A percentile compares a stretch with the other conserved stretches of the same genome.
phyloP scores from a whole-genome alignment of 148 eudicot genomes.

The Vaccinium corymbosum region DNA sequence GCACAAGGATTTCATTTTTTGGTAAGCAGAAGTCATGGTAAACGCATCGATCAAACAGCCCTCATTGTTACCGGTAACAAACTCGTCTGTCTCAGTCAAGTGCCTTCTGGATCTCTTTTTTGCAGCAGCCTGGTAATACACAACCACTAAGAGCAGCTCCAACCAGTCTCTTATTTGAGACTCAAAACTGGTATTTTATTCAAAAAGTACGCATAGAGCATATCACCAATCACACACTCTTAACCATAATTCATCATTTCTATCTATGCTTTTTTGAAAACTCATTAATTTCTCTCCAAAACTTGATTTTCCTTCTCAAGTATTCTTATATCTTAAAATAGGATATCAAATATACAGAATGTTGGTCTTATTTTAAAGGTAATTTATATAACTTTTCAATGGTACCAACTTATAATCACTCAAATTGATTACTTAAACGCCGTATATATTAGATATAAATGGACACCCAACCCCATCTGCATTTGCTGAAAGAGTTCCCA shows the following conservation, averaged over 20 bases:
- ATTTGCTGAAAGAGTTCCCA: background rate
- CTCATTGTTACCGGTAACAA: constrained; percentile 56
- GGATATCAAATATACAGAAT: background rate
- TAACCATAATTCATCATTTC: background rate
- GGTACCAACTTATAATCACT: background rate
- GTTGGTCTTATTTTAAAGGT: background rate
- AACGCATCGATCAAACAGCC: constrained; percentile 54
- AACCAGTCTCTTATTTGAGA: background rate
- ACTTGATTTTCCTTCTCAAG: background rate
- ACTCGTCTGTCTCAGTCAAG: constrained; percentile 86
- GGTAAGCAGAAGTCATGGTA: constrained; percentile 73
- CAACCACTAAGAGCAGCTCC: background rate
- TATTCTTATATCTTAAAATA: background rate
- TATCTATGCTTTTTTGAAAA: background rate
- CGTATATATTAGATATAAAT: background rate
- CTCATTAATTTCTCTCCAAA: background rate
- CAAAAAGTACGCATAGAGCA: too few species aligned
- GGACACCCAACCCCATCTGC: background rate
- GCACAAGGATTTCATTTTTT: constrained; percentile 87
- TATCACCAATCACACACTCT: background rate
- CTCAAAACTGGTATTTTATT: background rate
- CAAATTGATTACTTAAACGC: background rate
- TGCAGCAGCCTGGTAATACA: constrained; percentile 68
- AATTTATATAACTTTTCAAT: background rate
- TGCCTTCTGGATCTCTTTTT: constrained; percentile 87